Evolutionary conservation across 352 stramenopile species (phyloP).

Genomic region (Sclerospora graminicola): DNA sequence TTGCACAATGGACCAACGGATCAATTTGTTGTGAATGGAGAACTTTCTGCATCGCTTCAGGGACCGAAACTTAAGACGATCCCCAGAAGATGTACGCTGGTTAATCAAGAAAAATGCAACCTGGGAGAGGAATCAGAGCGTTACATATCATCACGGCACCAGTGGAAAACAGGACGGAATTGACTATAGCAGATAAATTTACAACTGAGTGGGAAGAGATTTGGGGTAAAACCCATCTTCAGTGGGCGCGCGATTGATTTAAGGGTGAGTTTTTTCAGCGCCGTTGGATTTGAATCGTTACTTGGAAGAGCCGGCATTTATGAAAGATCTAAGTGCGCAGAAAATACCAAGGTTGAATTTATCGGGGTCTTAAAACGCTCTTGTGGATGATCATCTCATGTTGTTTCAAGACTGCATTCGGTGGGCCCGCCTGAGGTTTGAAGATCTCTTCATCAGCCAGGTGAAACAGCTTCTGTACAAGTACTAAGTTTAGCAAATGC

Average conservation of each 20-base stretch:
- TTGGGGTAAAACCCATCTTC: too few species aligned
- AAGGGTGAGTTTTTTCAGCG: conserved; percentile 97
- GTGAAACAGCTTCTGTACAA: conserved; percentile 98
- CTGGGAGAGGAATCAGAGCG: too few species aligned
- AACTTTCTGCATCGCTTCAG: too few species aligned
- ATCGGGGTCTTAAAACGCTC: conserved; percentile 87
- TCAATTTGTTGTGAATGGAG: too few species aligned
- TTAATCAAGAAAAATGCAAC: too few species aligned
- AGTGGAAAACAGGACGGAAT: too few species aligned
- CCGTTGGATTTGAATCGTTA: conserved; percentile 95
- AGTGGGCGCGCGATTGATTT: conserved; percentile 99
- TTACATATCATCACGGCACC: too few species aligned
- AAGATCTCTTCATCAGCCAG: conserved; percentile 96
- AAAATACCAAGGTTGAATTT: conserved; percentile 95
- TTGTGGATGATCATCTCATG: conserved; percentile 87
- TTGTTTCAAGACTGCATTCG: conserved; percentile 96
- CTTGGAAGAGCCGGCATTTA: conserved; percentile 71
- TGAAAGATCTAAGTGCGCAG: conserved; percentile 91
- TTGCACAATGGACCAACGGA: too few species aligned
- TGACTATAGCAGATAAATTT: too few species aligned
- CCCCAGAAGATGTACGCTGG: too few species aligned
- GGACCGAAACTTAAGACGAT: too few species aligned
- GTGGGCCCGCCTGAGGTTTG: conserved; percentile 97
- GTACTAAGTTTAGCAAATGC: not conserved
- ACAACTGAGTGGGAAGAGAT: too few species aligned